Evolutionary conservation across 2,329 filamentous ascomycete genomes (phyloP), one percentile per base, ranked within the genome.

Genomic region (Colletotrichum liriopes): DNA sequence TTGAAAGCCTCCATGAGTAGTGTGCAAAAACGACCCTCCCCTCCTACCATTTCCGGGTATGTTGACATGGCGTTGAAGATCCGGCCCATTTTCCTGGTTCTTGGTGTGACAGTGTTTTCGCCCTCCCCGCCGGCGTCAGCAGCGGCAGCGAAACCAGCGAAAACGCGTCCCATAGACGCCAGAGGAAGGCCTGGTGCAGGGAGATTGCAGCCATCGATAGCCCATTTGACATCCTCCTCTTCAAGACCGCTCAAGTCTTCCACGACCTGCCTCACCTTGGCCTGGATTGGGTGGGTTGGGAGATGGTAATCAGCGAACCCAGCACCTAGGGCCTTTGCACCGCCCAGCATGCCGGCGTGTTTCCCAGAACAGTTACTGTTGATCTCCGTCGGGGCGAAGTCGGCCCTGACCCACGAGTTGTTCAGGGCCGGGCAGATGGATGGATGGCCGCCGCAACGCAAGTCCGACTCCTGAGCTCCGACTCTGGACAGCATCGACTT

Each of bases 311-410:
- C 77, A 0, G 29, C 67, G 3, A 81, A 65, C 3, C 75, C 71
- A 0, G 76, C 81, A 0, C 79, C 82, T 0, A 87, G 62, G 0
- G 81, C 80, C 37, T 77, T 79, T 0, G 84, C 79, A 1, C 81
- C 86, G 0, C 82, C 84, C 29, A 87, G 75, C 84, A 87, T 87
- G 1, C 82, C 85, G 3, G 78, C 82, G 73, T 87, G 85, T 51
- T 87, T 87, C 1, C 85, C 86, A 0, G 85, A 86, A 72, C 85
- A 87, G 69, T 86, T 86, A 63, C 83, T 87, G 60, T 78, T 81
- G 0, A 86, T 75, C 0, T 77, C 77, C 0, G 81, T 83, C 0
- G 85, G 84, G 0, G 68, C 75, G 55, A 81, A 83, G 2, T 78
- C 84, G 0, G 64, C 64, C 65, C 78, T 82, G 59, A 84, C 81